Base-by-base conservation (phyloP, 2,329 filamentous ascomycete species). In the Sphaerulina populicola region DNA sequence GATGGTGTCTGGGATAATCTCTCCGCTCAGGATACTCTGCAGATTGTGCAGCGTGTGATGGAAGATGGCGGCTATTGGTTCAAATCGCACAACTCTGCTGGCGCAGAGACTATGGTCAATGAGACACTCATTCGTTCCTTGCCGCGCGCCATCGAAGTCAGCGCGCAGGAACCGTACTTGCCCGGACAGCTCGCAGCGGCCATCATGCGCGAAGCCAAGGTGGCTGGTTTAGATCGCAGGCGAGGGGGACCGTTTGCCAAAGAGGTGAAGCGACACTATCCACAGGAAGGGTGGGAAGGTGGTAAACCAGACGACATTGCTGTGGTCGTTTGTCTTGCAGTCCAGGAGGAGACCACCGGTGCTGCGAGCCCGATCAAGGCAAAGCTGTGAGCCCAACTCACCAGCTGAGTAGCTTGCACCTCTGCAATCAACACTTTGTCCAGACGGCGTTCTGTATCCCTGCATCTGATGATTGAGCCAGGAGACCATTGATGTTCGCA, bases 1-100 rank as follows among this genome's bases (percentile, higher is more conserved):
- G 93, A 98, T 68, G 93, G 93, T 3, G 85, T 97, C 4, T 93
- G 93, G 79, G 93, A 98, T 68, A 98, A 98, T 62, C 76, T 98
- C 30, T 93, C 88, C 64, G 86, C 89, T 62, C 86, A 94, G 64
- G 89, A 98, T 59, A 84, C 94, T 29, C 77, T 98, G 10, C 80
- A 82, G 53, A 81, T 94, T 47, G 82, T 91, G 23, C 91, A 64
- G 30, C 62, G 62, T 38, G 61, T 68, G 29, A 94, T 98, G 88
- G 75, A 82, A 31, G 73, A 77, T 47, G 53, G 59, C 2, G 66
- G 66, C 12, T 66, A 64, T 52, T 69, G 67, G 67, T 62, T 55
- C 50, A 60, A 57, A 48, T 60, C 58, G 43, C 53, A 58, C 40
- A 56, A 61, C 27, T 55, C 54, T 41, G 41, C 57, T 11, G 63